Percentiles rank a stretch among this genome's conserved stretches.
phyloP scores from a whole-genome alignment of 2,329 filamentous ascomycete genomes.

The Pseudovirgaria hyperparasitica region DNA sequence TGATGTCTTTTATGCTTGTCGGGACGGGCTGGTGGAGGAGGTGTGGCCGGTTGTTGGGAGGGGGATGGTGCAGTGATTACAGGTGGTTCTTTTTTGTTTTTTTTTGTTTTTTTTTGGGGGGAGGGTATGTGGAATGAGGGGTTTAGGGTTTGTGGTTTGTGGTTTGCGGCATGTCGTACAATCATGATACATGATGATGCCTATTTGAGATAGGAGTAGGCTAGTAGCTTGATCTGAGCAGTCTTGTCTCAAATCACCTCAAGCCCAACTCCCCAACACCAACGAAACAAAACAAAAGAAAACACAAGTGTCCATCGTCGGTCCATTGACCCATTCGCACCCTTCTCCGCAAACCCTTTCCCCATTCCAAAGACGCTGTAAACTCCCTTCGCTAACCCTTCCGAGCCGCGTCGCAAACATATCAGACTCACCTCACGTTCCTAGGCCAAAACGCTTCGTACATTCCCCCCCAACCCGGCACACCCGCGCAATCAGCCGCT shows the following conservation, averaged over 20 bases:
- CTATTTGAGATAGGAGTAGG: no score
- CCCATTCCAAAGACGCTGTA: neutral
- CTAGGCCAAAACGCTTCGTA: neutral
- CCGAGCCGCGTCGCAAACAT: neutral
- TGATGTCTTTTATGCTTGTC: conserved; percentile 38
- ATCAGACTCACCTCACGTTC: neutral
- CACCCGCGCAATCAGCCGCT: neutral
- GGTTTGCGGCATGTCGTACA: no score
- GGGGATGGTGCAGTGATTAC: conserved; percentile 40
- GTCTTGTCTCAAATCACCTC: neutral
- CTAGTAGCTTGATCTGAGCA: neutral
- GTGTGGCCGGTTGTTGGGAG: conserved; percentile 40
- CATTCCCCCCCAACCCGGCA: neutral
- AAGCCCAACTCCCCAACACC: neutral
- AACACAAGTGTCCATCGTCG: neutral
- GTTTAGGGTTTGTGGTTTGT: no score
- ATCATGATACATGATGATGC: no score
- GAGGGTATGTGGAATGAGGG: no score
- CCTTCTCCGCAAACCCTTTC: neutral
- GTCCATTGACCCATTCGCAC: neutral
- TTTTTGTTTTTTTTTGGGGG: no score
- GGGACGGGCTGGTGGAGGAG: conserved; percentile 36
- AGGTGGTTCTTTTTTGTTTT: no score
- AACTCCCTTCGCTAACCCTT: neutral
- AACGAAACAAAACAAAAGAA: neutral